Base-by-base conservation (phyloP, 192 early-diverging fungal species). In the Haplosporangium gracile region DNA sequence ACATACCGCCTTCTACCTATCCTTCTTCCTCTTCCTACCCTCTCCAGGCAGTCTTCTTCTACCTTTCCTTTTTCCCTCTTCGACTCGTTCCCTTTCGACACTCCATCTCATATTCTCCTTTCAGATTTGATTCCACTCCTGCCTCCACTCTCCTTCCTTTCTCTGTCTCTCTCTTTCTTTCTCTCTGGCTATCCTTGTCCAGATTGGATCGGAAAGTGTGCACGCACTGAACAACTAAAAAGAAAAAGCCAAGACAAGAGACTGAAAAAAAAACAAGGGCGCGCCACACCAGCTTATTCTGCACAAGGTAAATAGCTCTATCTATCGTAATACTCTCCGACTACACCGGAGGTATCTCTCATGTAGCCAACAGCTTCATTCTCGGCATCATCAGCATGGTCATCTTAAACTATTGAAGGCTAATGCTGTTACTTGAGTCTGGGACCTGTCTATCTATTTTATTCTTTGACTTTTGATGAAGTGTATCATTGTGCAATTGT, bases 181-280 rank as follows among this genome's bases (percentile, higher is more conserved):
- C 42, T 55, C 22, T 57, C 10, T 57, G 55, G 4, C 5, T 26
- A 51, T 20, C 18, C 49, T 51, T 51, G 49, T 26, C 60, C 60
- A 65, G 60, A 65, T 65, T 65, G 60, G 60, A 65, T 65, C 60
- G 60, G 60, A 65, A 65, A 65, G 60, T 65, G 60, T 65, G 60
- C 60, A 60, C 24, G 24, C 24, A 65, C n/a, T 13, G 26, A 65
- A 65, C n/a, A 65, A 32, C 7, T 10, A 65, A 65, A 65, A 10
- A 65, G 10, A 13, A 34, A 34, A 32, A 34, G 60, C n/a, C 49
- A 51, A 22, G 49, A 4, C 20, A 51, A 22, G 18, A 51, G 49
- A 22, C 2, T 60, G 5, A 24, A 60, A 26, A 26, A 1, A 2
- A 26, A n/a, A 9, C 60, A 34, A 65, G 60, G 60, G 11, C 60